These are phyloP conservation scores for Scutellospora calospora DNA, from an alignment of 371 early-diverging fungal species.

Conservation along the genomic window DNA sequence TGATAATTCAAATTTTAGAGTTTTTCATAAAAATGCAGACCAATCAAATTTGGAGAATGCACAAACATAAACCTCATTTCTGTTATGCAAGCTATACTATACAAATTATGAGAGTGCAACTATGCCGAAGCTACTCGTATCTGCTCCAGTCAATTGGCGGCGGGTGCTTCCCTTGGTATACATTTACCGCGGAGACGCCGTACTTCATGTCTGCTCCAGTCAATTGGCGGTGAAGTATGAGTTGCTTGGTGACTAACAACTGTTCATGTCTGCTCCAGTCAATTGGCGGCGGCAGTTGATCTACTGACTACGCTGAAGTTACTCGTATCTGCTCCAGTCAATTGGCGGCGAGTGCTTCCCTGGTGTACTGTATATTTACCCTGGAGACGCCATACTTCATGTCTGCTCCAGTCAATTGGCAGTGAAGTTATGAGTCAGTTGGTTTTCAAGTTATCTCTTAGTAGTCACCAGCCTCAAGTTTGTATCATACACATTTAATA, in stretches of 20 bases:
- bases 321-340: not conserved
- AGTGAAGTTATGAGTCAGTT: not conserved
- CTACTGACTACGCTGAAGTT: not conserved
- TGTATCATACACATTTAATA: not conserved
- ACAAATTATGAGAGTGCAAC: not conserved
- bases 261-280: not conserved
- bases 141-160: not conserved
- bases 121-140: not conserved
- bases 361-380: not conserved
- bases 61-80: no score
- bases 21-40: no score
- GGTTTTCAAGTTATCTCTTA: not conserved
- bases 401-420: not conserved
- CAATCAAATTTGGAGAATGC: no score
- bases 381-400: not conserved
- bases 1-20: not conserved
- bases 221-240: conserved; percentile 12
- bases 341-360: not conserved
- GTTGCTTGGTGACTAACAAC: conserved; percentile 30
- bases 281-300: conserved; percentile 13
- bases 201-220: not conserved
- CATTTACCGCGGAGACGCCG: not conserved
- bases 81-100: no score
- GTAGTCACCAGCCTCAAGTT: conserved; percentile 10
- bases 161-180: conserved; percentile 11